Base-by-base conservation (phyloP, 352 stramenopile species). In the Discostella stelligera region DNA sequence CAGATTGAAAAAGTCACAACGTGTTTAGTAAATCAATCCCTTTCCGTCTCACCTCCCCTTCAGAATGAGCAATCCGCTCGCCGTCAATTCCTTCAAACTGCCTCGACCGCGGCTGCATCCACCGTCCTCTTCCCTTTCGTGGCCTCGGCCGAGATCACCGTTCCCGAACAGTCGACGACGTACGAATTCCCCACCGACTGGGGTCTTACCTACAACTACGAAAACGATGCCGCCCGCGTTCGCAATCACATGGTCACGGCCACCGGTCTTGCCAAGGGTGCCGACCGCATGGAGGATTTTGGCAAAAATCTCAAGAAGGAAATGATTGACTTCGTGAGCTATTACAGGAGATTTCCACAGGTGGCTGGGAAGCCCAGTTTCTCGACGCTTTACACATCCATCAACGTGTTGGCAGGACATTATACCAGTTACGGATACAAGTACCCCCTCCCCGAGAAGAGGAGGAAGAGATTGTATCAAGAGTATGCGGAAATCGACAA, bases 351-450 rank as follows among this genome's bases (percentile, higher is more conserved):
- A 58, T 95, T 95, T 75, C 79, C 85, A 32, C 90, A 94, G 68
- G 89, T 96, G 55, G 82, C 87, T 41, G 92, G 92, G 68, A 96
- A 95, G 79, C 90, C 91, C 16, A 92, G 82, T 30, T 96, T 94
- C 77, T 93, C 84, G 30, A 95, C 91, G 64, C 73, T 96, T 8
- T 96, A 96, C 82, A 96, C 92, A 3, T 89, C 85, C 10, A 95
- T 96, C 74, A 95, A 95, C 74, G 92, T 96, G 21, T 82, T 96
- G 39, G 90, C 92, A 13, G 92, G 92, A 59, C 92, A 96, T 76
- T 96, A 96, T 77, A 94, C 92, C 30, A 93, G 84, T 48, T 95
- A 96, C 77, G 92, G 92, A 50, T 93, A 89, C 82, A 96, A 96
- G 81, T 95, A 95, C 85, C 92, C 92, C 9, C 84, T 96, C 50